Percentiles rank a stretch among this genome's conserved stretches.
phyloP scores from a whole-genome alignment of 129 eudicot genomes.

The Cynara cardunculus region DNA sequence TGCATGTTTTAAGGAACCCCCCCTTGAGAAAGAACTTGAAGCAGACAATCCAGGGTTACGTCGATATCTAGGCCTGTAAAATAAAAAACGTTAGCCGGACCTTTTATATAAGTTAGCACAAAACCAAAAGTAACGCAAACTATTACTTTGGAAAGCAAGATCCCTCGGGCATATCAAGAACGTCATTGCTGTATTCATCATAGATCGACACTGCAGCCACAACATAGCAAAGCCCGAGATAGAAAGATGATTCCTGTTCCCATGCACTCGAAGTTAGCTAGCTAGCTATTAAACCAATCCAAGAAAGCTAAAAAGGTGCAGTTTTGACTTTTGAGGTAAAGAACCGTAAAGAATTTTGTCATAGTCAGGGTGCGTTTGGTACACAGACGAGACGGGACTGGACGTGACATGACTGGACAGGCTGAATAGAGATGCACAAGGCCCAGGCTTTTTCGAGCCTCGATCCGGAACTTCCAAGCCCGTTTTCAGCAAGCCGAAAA shows the following conservation, averaged over 20 bases:
- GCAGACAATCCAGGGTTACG: conserved; percentile 36
- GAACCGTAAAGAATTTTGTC: background rate
- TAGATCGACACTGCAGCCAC: conserved; percentile 72
- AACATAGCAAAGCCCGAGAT: conserved; percentile 72
- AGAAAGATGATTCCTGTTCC: conserved; percentile 76
- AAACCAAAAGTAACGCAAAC: background rate
- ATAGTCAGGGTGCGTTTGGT: background rate
- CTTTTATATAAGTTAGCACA: background rate
- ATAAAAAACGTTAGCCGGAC: conserved; percentile 2
- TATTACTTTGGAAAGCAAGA: conserved; percentile 85
- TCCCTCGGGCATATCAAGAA: conserved; percentile 93
- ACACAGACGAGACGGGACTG: too few species aligned
- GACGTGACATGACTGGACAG: too few species aligned
- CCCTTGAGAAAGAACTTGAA: conserved; percentile 50
- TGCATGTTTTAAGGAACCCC: conserved; percentile 38
- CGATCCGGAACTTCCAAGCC: too few species aligned
- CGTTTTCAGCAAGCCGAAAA: too few species aligned
- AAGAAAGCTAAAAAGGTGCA: background rate
- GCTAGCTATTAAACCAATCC: background rate
- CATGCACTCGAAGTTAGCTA: conserved; percentile 20
- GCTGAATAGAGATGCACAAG: too few species aligned
- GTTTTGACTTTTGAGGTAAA: conserved; percentile 15
- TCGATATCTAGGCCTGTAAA: conserved; percentile 57
- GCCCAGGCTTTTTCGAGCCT: too few species aligned
- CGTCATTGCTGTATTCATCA: conserved; percentile 89